A percentile compares a stretch with the other conserved stretches of the same genome.
These are phyloP conservation scores for Eimeria zaria DNA, from an alignment of 169 alveolate species.

Conservation along the genomic window DNA sequence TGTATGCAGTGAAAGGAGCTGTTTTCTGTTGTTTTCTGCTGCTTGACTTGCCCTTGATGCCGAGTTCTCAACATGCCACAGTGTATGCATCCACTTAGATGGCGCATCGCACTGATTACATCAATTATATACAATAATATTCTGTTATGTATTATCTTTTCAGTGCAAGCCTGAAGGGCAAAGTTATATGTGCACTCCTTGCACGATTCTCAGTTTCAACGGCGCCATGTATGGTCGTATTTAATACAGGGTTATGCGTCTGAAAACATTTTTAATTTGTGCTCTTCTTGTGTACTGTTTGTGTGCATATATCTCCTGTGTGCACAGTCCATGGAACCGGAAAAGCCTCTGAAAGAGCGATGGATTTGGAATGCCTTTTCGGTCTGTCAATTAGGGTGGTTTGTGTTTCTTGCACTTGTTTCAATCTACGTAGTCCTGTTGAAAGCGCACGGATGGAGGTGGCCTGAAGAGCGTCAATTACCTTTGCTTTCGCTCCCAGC, in stretches of 20 bases:
- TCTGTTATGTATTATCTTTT: too few species aligned
- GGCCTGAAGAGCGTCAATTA: background rate
- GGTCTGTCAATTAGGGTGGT: background rate
- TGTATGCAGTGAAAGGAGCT: too few species aligned
- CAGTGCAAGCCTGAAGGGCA: too few species aligned
- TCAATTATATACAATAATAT: too few species aligned
- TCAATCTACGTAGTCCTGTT: background rate
- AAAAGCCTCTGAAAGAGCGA: background rate
- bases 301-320: background rate
- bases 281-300: background rate
- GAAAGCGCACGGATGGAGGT: constrained; percentile 3
- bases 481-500: constrained; percentile 44
- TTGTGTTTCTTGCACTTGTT: background rate
- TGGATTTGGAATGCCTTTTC: background rate
- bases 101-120: too few species aligned
- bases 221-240: background rate
- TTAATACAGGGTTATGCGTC: background rate
- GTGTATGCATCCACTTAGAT: too few species aligned
- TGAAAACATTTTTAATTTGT: background rate
- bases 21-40: background rate
- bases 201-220: background rate
- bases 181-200: background rate
- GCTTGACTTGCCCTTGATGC: too few species aligned
- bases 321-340: background rate
- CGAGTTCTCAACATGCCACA: background rate